Evolutionary conservation across 2,329 filamentous ascomycete species (phyloP).

Genomic region (Rosellinia necatrix): DNA sequence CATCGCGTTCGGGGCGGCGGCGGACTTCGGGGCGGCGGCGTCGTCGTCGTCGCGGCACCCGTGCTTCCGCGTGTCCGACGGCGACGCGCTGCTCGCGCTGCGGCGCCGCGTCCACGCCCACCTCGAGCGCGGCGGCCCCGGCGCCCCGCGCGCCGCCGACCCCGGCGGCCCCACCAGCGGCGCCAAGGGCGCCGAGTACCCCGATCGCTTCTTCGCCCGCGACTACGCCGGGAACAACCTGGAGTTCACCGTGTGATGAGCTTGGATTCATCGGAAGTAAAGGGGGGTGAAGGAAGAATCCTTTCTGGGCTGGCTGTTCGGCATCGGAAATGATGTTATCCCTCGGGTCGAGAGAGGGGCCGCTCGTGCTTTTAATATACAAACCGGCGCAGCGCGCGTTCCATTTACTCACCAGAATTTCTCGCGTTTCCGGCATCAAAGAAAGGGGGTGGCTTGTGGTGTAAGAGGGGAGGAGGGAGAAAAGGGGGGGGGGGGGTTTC

Average conservation of each 20-base stretch:
- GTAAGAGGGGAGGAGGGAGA: too few relatives aligned
- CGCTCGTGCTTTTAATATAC: too few relatives aligned
- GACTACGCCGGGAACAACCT: constrained; percentile 60
- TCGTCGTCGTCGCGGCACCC: constrained; percentile 55
- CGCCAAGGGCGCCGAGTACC: constrained; percentile 61
- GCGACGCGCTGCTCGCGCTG: constrained; percentile 53
- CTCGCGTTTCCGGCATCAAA: too few relatives aligned
- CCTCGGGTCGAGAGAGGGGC: too few relatives aligned
- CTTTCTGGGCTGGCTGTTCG: too few relatives aligned
- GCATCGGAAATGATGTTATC: too few relatives aligned
- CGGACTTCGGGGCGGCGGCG: too few relatives aligned
- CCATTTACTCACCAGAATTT: too few relatives aligned
- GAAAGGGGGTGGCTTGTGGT: too few relatives aligned
- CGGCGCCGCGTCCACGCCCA: constrained; percentile 57
- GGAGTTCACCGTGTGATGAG: constrained; percentile 53
- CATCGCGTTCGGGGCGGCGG: constrained; percentile 50
- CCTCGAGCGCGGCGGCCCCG: constrained; percentile 50
- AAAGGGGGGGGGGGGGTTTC: too few relatives aligned
- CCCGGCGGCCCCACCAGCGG: constrained; percentile 53
- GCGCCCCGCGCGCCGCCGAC: constrained; percentile 59
- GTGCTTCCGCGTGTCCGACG: constrained; percentile 59
- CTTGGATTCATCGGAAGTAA: background rate
- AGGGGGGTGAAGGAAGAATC: background rate
- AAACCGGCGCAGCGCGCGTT: too few relatives aligned
- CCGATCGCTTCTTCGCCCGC: constrained; percentile 64